Percentiles rank a stretch among this genome's conserved stretches.
These are phyloP conservation scores for Alternaria novae-zelandiae DNA, from an alignment of 2,329 filamentous ascomycete genomes.

Conservation along the genomic window DNA sequence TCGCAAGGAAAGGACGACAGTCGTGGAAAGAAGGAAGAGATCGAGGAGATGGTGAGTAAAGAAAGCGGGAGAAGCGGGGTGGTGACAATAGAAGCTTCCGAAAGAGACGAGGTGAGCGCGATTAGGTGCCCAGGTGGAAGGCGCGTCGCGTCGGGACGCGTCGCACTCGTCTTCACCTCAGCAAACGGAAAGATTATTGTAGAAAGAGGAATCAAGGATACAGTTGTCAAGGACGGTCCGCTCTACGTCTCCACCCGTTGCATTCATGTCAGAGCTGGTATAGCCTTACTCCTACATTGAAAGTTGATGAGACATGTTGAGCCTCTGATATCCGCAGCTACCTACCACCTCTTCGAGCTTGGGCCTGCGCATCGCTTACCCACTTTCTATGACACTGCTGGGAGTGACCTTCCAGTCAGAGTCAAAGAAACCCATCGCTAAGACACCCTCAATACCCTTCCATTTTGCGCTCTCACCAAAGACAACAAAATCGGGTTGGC, in stretches of 20 bases:
- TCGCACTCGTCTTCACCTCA: constrained; percentile 16
- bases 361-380: background rate
- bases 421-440: constrained; percentile 64
- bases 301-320: background rate
- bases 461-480: constrained; percentile 55
- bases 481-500: constrained; percentile 65
- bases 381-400: constrained; percentile 50
- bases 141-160: constrained; percentile 15
- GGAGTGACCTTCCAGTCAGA: constrained; percentile 59
- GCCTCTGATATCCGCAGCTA: background rate
- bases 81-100: constrained; percentile 6
- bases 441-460: constrained; percentile 59
- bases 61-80: constrained; percentile 20
- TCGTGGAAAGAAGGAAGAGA: constrained; percentile 10
- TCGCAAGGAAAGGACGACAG: constrained; percentile 29
- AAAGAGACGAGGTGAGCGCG: constrained; percentile 14
- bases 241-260: background rate
- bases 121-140: constrained; percentile 11
- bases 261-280: background rate
- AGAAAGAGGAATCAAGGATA: background rate
- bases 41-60: constrained; percentile 8
- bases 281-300: background rate
- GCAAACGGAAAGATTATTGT: background rate
- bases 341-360: background rate
- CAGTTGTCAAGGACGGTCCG: background rate